These are phyloP conservation scores for Zanthoxylum bungeanum DNA, from an alignment of 345 rosid genomes.

Conservation along the genomic window DNA sequence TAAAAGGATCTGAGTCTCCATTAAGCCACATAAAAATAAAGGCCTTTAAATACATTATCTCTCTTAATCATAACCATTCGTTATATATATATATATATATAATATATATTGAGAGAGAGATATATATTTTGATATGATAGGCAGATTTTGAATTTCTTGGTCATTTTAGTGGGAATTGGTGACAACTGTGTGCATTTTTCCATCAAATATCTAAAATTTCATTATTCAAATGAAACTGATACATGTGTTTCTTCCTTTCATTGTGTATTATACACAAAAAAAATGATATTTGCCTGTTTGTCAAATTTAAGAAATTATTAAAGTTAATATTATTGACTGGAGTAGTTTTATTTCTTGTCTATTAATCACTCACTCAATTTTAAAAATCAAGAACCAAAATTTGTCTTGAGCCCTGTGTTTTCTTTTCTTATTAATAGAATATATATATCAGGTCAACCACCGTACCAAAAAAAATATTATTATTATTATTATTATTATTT, in stretches of 20 bases:
- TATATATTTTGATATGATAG: background rate
- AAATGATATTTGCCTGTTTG: background rate
- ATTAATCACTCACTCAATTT: background rate
- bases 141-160: background rate
- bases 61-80: background rate
- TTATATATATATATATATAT: too few species aligned
- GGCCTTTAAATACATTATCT: too few species aligned
- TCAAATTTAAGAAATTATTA: background rate
- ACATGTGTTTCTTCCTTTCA: background rate
- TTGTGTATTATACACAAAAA: background rate
- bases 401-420: background rate
- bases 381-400: background rate
- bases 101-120: too few species aligned
- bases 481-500: too few species aligned
- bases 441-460: conserved; percentile 1
- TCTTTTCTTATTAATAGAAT: background rate
- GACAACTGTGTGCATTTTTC: background rate
- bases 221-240: background rate
- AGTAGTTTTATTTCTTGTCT: background rate
- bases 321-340: background rate
- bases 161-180: background rate
- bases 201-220: background rate
- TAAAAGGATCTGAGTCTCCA: too few species aligned
- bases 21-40: too few species aligned
- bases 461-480: background rate